Percentiles rank a stretch among this genome's conserved stretches.
Conservation (phyloP, 2,329 filamentous ascomycete species). For the Alternaria incomplexa region DNA sequence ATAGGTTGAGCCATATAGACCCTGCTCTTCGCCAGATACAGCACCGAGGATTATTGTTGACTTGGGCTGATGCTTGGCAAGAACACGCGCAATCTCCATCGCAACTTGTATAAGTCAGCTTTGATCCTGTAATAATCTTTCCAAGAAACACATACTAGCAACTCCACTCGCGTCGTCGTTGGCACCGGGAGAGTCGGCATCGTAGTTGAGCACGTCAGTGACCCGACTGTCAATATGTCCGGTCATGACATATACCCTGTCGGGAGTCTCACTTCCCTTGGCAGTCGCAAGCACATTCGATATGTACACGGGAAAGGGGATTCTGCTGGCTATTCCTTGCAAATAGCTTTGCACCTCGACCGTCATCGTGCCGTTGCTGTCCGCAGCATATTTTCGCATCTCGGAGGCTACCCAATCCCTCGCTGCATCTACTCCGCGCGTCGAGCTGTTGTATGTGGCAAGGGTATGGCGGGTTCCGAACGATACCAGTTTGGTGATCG, state of each 20-base stretch:
- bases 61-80: constrained; percentile 55
- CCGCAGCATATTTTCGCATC: constrained; percentile 56
- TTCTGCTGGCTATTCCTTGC: constrained; percentile 55
- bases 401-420: constrained; percentile 63
- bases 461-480: constrained; percentile 66
- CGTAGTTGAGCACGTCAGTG: constrained; percentile 59
- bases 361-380: constrained; percentile 58
- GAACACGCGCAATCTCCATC: constrained; percentile 62
- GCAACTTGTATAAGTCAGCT: constrained; percentile 46
- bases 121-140: background rate
- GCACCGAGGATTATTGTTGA: constrained; percentile 64
- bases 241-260: constrained; percentile 60
- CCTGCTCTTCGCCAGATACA: constrained; percentile 65
- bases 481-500: constrained; percentile 60
- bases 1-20: constrained; percentile 59
- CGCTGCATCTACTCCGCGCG: constrained; percentile 62
- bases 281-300: constrained; percentile 59
- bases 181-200: constrained; percentile 61
- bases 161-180: constrained; percentile 65
- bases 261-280: constrained; percentile 56
- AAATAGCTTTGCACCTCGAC: constrained; percentile 60
- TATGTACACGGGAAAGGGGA: constrained; percentile 60
- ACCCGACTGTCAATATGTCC: constrained; percentile 64
- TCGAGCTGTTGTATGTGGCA: constrained; percentile 58
- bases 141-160: constrained; percentile 42